Conservation (phyloP, 164 flowering plant species). For the Litsea cubeba region DNA sequence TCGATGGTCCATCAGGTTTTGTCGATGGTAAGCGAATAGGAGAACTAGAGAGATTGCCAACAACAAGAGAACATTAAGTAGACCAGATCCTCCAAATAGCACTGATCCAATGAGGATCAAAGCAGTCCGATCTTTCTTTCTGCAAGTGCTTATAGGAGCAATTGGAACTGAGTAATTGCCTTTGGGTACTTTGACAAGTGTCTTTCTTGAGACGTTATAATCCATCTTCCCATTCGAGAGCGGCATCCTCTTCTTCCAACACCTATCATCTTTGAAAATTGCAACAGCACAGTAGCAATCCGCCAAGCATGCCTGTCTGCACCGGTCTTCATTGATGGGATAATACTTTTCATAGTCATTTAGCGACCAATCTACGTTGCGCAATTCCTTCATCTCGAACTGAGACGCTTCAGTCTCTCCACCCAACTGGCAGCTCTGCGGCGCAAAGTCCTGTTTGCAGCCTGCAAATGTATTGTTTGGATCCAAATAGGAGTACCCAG, state of each 20-base stretch:
- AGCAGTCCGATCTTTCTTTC: slow-evolving; percentile 5
- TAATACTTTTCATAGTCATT: slow-evolving; percentile 20
- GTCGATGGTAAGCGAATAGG: not conserved
- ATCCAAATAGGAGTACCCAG: slow-evolving; percentile 30
- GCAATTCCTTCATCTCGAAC: slow-evolving; percentile 12
- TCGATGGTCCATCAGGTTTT: not conserved
- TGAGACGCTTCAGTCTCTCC: not conserved
- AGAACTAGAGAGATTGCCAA: not conserved
- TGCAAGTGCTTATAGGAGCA: not conserved
- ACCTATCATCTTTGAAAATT: slow-evolving; percentile 8
- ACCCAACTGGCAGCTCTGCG: slow-evolving; percentile 15
- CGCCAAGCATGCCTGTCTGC: slow-evolving; percentile 26
- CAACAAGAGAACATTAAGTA: slow-evolving; percentile 13
- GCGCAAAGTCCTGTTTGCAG: slow-evolving; percentile 27
- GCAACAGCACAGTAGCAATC: slow-evolving; percentile 42
- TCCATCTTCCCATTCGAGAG: slow-evolving; percentile 24
- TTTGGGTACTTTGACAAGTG: slow-evolving; percentile 26
- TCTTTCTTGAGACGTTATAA: not conserved
- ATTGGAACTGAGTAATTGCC: not conserved
- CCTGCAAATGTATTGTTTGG: slow-evolving; percentile 19
- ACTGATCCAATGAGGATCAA: slow-evolving; percentile 8
- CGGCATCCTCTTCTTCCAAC: slow-evolving; percentile 47
- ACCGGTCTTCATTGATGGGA: slow-evolving; percentile 15
- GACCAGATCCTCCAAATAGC: slow-evolving; percentile 20
- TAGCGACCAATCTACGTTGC: slow-evolving; percentile 27